A percentile compares a stretch with the other conserved stretches of the same genome.
Evolutionary conservation across 441 rosid genomes (phyloP).

Genomic region (Bruguiera hainesii): DNA sequence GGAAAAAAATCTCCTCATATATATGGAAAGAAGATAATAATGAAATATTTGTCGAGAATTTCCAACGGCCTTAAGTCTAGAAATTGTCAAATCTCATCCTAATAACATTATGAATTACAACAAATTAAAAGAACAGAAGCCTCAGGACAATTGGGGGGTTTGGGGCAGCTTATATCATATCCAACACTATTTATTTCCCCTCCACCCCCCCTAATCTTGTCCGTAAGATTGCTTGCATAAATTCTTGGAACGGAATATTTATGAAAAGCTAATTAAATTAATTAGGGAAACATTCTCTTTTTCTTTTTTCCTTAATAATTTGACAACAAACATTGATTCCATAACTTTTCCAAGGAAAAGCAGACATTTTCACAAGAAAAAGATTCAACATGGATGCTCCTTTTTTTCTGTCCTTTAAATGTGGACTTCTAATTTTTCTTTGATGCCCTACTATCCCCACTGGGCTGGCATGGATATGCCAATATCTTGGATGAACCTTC

Average conservation of each 20-base stretch:
- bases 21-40: too few relatives aligned
- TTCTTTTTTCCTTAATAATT: slow-evolving; percentile 14
- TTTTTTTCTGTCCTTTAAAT: slow-evolving; percentile 9
- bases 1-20: too few relatives aligned
- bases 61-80: too few relatives aligned
- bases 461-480: slow-evolving; percentile 19
- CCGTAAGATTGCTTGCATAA: slow-evolving; percentile 5
- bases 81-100: too few relatives aligned
- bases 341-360: slow-evolving; percentile 33
- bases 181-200: too few relatives aligned
- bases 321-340: slow-evolving; percentile 39
- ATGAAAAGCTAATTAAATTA: slow-evolving; percentile 6
- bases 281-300: slow-evolving; percentile 10
- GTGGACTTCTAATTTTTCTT: neutral
- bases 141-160: too few relatives aligned
- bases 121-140: neutral
- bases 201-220: neutral
- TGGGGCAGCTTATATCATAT: too few relatives aligned
- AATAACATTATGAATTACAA: neutral
- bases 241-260: slow-evolving; percentile 17
- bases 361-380: slow-evolving; percentile 21
- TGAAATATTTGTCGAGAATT: too few relatives aligned
- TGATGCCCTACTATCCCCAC: slow-evolving; percentile 10
- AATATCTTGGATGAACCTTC: neutral
- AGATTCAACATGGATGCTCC: slow-evolving; percentile 13